phyloP scores from a whole-genome alignment of 495 filamentous ascomycete species.

The Annulohypoxylon moriforme region DNA sequence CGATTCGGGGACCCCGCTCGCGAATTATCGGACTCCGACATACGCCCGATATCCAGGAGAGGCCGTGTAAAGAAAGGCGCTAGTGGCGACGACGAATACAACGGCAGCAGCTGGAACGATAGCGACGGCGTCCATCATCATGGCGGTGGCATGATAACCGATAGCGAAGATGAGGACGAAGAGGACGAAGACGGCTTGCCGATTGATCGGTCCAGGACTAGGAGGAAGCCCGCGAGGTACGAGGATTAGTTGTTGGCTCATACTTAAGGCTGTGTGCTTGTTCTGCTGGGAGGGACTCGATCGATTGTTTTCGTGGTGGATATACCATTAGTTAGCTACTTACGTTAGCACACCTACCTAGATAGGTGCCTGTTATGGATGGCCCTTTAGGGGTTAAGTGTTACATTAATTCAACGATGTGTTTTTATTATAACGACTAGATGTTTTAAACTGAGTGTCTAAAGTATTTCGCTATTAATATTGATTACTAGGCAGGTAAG shows the following conservation, averaged over 20 bases:
- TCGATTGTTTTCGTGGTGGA: too few relatives aligned
- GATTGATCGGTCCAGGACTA: conserved; percentile 37
- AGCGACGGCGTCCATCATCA: conserved; percentile 37
- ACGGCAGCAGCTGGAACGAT: conserved; percentile 44
- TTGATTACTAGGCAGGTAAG: too few relatives aligned
- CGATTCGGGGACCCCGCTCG: conserved; percentile 20
- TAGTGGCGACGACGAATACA: conserved; percentile 44
- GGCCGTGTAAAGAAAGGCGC: conserved; percentile 23
- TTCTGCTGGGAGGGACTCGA: neutral
- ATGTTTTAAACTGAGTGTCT: too few relatives aligned
- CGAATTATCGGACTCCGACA: conserved; percentile 44
- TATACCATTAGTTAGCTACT: too few relatives aligned
- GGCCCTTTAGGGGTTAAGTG: neutral
- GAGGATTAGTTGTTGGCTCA: conserved; percentile 32
- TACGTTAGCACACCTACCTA: too few relatives aligned
- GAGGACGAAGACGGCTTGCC: conserved; percentile 28
- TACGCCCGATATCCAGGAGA: conserved; percentile 25
- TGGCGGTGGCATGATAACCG: conserved; percentile 36
- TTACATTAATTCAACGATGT: neutral
- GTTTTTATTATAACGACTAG: neutral
- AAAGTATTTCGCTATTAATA: too few relatives aligned
- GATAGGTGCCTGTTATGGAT: neutral
- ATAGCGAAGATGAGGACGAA: conserved; percentile 32
- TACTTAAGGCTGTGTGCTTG: neutral
- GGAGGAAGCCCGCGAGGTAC: conserved; percentile 44